Evolutionary conservation across 768 basidiomycete species (phyloP), one percentile per base, ranked within the genome.

Genomic region (Psilocybe sp.): DNA sequence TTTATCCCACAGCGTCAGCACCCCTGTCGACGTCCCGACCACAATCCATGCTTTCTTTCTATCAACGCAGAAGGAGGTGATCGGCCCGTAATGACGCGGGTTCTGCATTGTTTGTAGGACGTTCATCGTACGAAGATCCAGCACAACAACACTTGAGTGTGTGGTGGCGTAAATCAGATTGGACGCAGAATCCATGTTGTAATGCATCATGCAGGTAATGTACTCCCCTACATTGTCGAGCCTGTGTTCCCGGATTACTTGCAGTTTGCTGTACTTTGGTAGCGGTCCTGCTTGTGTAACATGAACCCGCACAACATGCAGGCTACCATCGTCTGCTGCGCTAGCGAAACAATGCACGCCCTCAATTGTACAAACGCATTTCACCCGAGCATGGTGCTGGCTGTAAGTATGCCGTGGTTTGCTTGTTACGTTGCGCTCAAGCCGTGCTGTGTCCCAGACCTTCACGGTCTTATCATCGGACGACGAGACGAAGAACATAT

Each of bases 391-490:
- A 58, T 91, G 72, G 41, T 76, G 75, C 49, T 76, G 75, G 10
- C 67, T 66, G 62, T 87, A 86, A 1, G 84, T 85, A 61, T 87
- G 78, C 55, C 87, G 64, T 47, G 82, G 83, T 59, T 60, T 60
- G 35, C 59, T 60, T 12, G 59, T 60, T 35, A 60, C 59, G 28
- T 60, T 98, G 49, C 95, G 79, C 63, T 98, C 96, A 40, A 98
- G 75, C n/a, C 93, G 77, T 7, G 91, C 89, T 1, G 93, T 88
- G 56, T 92, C 89, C 93, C 93, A 97, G 37, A 90, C 77, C 65
- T 93, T 95, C 61, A 95, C 84, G 0, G 90, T 94, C 71, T 90
- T 91, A 67, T 98, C 96, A 54, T 98, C 85, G 0, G 93, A 96
- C 34, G 89, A 84, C 0, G 96, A 92, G 3, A 95, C 84, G 56